Evolutionary conservation across 2,329 filamentous ascomycete species (phyloP), one percentile per base, ranked within the genome.

Genomic region (Sarocladium strictum): DNA sequence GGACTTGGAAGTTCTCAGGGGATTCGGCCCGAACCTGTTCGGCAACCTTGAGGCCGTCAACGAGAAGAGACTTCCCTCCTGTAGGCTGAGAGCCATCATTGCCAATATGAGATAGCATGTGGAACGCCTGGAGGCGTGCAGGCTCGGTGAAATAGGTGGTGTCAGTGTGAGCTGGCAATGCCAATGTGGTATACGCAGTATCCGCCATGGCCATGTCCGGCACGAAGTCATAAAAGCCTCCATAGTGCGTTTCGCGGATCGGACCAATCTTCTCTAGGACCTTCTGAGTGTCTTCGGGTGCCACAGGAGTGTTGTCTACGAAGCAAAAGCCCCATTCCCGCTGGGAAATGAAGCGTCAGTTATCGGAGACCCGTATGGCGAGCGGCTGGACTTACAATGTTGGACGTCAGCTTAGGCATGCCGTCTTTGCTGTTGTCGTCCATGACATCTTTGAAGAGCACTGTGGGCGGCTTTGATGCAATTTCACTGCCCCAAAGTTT

Each of bases 81-180:
- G 76, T 61, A 1, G 27, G 21, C 15, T 29, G 3, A 3, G 57
- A 63, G 14, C 40, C 50, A 1, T 63, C 61, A 2, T 69, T 67
- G 21, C 83, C 80, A 2, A 77, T 71, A 7, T 84, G 86, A 0
- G 89, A 94, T 26, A 97, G 80, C 47, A 97, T 76, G 66, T 99
- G 94, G 69, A 99, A 95, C 24, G 94, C 85, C 68, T 99, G 94
- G 32, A 99, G 79, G 10, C 93, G 90, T 2, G 89, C 86, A 0
- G 94, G 93, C 59, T 97, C 93, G 21, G 84, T 91, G 72, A 97
- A 97, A 70, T 99, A 97, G 1, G 93, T 96, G 6, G 84, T 97
- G 71, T 99, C 94, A 1, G 93, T 97, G 69, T 99, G 94, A 1
- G 89, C 86, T 19, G 84, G 83, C 2, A 99, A 80, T 1, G 85